Base-by-base conservation (phyloP, 2,329 filamentous ascomycete genomes). In the Beauveria medogensis region DNA sequence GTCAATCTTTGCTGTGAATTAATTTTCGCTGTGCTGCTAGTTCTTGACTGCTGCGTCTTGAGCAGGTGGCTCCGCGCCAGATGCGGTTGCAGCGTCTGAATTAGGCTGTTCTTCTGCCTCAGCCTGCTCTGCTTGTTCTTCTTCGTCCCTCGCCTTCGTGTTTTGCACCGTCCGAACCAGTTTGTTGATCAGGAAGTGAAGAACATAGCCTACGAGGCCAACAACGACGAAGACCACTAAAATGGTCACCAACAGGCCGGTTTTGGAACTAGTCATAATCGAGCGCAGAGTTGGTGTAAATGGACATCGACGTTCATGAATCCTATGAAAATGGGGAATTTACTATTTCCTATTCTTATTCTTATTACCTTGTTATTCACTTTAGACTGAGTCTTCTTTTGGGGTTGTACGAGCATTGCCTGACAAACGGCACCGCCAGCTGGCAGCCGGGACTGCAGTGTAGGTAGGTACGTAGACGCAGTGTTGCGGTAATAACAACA, bases 171-270 rank as follows among this genome's bases (percentile, higher is more conserved):
- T 52, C 5, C 40, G 12, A 3, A 47, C 50, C 18, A 60, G 9
- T 20, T 22, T n/a, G 5, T n/a, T 40, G 37, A 54, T 28, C 20
- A 54, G 22, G 9, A 30, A 60, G 12, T 24, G 58, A 16, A 60
- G 18, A 2, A 16, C 50, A 14, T 40, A 55, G 2, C 41, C 51
- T 10, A n/a, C 28, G 18, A 60, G 41, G 9, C 28, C 43, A 5
- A 54, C 58, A 20, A 60, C 40, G 10, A 54, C n/a, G 0, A 60
- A n/a, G 22, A 60, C 58, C 18, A 54, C 51, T 24, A 60, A 8
- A n/a, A 60, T 60, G 6, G 58, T 60, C 3, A 60, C 41, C 18
- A 60, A 20, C n/a, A 60, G 50, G 18, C 58, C 58, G 9, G 58
- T 54, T 41, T 48, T 60, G 2, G 58, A 40, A 22, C 20, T 60